These are phyloP conservation scores for Paspalum vaginatum DNA, from an alignment of 176 grass and related monocot species.

Conservation along the genomic window DNA sequence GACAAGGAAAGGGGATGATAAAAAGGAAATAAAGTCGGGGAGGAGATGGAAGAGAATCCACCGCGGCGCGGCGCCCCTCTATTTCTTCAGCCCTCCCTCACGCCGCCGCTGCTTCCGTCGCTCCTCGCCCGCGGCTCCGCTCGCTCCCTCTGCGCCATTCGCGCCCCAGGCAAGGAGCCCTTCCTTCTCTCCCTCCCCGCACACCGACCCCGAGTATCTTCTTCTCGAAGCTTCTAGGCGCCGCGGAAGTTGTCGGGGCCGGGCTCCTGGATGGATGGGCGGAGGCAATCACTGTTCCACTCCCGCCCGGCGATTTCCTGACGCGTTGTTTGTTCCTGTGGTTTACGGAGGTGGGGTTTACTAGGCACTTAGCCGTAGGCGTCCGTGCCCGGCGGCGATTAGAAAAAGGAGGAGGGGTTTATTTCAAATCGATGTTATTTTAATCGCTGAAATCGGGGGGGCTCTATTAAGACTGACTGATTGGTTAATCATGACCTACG, in stretches of 20 bases:
- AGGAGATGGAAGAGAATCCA: conserved; percentile 9
- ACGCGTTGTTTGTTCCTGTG: background rate
- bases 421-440: background rate
- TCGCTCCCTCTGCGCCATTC: background rate
- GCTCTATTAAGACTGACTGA: background rate
- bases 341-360: background rate
- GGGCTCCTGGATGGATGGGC: no score
- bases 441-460: background rate
- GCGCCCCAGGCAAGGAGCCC: conserved; percentile 24
- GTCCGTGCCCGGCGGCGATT: background rate
- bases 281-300: no score
- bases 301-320: background rate
- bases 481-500: background rate
- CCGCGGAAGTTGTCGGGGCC: no score
- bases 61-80: conserved; percentile 5
- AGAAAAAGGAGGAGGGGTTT: no score
- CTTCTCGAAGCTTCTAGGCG: no score
- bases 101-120: background rate
- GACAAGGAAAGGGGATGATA: background rate
- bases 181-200: no score
- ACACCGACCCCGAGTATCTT: no score
- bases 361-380: background rate
- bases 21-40: background rate
- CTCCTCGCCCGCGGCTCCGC: background rate
- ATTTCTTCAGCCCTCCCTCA: conserved; percentile 27